These are phyloP conservation scores for Zasmidium angulare DNA, from an alignment of 2,329 filamentous ascomycete species.

Conservation along the genomic window DNA sequence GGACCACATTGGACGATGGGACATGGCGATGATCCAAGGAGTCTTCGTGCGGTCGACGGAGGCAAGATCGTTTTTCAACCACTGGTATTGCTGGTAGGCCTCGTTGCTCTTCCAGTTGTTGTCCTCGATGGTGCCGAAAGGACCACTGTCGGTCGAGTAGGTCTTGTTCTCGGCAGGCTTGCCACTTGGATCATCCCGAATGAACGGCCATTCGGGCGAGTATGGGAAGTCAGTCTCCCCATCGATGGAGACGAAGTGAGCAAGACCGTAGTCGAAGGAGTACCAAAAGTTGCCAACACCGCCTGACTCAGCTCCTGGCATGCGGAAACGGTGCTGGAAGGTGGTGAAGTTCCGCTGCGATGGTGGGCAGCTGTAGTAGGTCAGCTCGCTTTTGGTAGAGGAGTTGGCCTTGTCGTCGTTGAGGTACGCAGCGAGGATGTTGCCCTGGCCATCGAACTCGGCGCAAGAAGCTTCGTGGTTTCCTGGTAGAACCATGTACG, in stretches of 20 bases:
- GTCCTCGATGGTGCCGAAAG: slow-evolving; percentile 47
- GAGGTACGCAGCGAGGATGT: slow-evolving; percentile 49
- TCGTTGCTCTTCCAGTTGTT: slow-evolving; percentile 42
- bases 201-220: slow-evolving; percentile 49
- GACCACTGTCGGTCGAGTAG: slow-evolving; percentile 50
- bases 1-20: slow-evolving; percentile 52
- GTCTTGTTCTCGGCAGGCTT: slow-evolving; percentile 46
- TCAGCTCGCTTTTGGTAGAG: slow-evolving; percentile 42
- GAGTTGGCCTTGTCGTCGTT: slow-evolving; percentile 46
- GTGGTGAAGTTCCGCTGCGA: slow-evolving; percentile 55
- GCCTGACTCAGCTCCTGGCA: slow-evolving; percentile 49
- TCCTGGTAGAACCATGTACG: slow-evolving; percentile 53
- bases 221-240: slow-evolving; percentile 53
- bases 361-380: slow-evolving; percentile 54
- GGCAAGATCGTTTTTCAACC: slow-evolving; percentile 48
- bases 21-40: slow-evolving; percentile 52
- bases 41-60: slow-evolving; percentile 49
- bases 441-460: slow-evolving; percentile 50
- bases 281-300: slow-evolving; percentile 57
- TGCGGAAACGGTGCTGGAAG: slow-evolving; percentile 53
- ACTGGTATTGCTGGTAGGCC: slow-evolving; percentile 49
- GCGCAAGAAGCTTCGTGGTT: slow-evolving; percentile 53
- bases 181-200: slow-evolving; percentile 41
- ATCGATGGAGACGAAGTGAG: slow-evolving; percentile 51
- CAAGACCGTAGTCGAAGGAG: slow-evolving; percentile 56